A percentile compares a stretch with the other conserved stretches of the same genome.
phyloP scores from a whole-genome alignment of 805 yeast species.

The Yarrowia sp. region DNA sequence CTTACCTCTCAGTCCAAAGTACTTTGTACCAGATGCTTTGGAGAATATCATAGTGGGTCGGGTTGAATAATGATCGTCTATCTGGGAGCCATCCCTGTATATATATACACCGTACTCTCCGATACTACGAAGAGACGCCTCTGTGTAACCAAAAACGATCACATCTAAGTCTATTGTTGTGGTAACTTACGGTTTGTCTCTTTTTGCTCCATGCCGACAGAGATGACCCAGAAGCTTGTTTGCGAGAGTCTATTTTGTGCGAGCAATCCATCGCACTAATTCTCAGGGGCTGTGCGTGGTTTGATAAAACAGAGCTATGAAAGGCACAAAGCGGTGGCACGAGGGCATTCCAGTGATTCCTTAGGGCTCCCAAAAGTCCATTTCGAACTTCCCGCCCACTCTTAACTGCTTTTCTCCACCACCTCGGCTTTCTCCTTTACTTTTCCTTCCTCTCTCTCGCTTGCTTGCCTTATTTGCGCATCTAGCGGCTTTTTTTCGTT shows the following conservation, averaged over 20 bases:
- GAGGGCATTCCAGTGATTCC: too few relatives aligned
- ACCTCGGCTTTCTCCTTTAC: conserved; percentile 5
- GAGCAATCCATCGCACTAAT: conserved; percentile 22
- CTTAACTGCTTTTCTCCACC: background rate
- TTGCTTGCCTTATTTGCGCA: conserved; percentile 35
- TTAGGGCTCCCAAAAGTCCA: too few relatives aligned
- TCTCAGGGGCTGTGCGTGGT: background rate
- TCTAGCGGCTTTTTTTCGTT: conserved; percentile 25
- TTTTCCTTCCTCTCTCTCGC: conserved; percentile 8
- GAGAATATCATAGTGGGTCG: background rate
- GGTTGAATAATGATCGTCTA: background rate
- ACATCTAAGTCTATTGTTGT: conserved; percentile 1
- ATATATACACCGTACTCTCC: background rate
- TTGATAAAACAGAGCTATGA: too few relatives aligned
- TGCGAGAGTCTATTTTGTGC: background rate
- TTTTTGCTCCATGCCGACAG: conserved; percentile 30
- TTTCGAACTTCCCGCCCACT: background rate
- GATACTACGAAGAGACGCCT: background rate
- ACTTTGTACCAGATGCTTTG: conserved; percentile 15
- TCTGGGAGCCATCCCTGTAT: background rate
- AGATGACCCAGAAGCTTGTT: conserved; percentile 24
- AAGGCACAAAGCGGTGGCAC: too few relatives aligned
- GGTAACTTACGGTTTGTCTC: background rate
- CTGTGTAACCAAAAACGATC: background rate
- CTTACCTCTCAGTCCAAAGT: conserved; percentile 42